Evolutionary conservation across 352 stramenopile species (phyloP).

Genomic region (Phytophthora melonis): DNA sequence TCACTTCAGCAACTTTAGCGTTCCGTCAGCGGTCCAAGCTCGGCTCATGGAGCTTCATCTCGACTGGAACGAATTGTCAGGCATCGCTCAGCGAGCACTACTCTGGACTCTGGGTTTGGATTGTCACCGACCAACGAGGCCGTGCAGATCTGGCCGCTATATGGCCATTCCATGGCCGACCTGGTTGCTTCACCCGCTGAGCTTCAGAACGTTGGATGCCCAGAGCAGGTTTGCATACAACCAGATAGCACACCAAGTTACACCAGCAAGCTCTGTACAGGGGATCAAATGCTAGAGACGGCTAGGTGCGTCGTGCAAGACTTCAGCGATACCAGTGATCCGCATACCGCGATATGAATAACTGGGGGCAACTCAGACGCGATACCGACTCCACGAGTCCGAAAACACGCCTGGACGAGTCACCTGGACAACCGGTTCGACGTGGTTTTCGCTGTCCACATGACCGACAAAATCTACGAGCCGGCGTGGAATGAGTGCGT

Average conservation of each 20-base stretch:
- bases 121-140: background rate
- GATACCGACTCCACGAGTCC: conserved; percentile 9
- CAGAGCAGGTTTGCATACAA: conserved; percentile 17
- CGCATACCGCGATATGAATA: conserved; percentile 26
- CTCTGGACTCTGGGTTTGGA: conserved; percentile 34
- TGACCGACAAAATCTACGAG: conserved; percentile 3
- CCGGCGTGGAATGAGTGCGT: conserved; percentile 17
- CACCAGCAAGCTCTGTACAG: conserved; percentile 22
- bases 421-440: conserved; percentile 16
- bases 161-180: conserved; percentile 20
- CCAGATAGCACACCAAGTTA: conserved; percentile 13
- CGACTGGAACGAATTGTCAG: conserved; percentile 11
- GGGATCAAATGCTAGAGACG: conserved; percentile 26
- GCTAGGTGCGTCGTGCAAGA: conserved; percentile 31
- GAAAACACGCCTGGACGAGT: conserved; percentile 26
- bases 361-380: conserved; percentile 24
- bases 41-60: conserved; percentile 5
- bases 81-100: conserved; percentile 32
- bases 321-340: background rate
- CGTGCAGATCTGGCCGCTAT: conserved; percentile 31
- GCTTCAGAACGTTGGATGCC: conserved; percentile 16
- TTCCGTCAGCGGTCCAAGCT: conserved; percentile 3
- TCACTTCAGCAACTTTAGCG: background rate
- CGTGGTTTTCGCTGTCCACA: conserved; percentile 26
- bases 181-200: conserved; percentile 22